Evolutionary conservation across 2,329 filamentous ascomycete species (phyloP).

Genomic region (Pseudohalonectria lignicola): DNA sequence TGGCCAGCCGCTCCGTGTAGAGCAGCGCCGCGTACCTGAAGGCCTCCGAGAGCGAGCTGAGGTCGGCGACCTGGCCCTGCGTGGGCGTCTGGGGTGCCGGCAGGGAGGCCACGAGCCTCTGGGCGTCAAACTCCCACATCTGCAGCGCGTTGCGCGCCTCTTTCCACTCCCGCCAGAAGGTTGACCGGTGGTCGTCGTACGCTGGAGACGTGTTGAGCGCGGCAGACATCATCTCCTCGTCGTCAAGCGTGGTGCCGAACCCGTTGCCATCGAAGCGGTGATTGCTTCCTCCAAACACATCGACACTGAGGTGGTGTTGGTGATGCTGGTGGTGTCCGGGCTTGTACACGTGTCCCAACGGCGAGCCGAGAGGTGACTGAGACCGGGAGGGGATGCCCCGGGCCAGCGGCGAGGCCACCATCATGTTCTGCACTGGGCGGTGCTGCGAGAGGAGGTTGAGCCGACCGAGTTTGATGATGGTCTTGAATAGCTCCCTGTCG

Average conservation of each 20-base stretch:
- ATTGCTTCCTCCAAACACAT: conserved; percentile 13
- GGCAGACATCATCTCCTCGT: conserved; percentile 37
- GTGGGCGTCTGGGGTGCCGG: conserved; percentile 27
- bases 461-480: conserved; percentile 72
- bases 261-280: conserved; percentile 55
- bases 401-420: conserved; percentile 10
- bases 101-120: conserved; percentile 37
- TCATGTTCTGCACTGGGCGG: conserved; percentile 35
- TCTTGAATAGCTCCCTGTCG: conserved; percentile 76
- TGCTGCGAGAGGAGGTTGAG: conserved; percentile 75
- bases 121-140: conserved; percentile 65
- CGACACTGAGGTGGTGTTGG: conserved; percentile 10
- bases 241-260: conserved; percentile 44
- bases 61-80: conserved; percentile 56
- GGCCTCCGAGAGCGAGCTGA: conserved; percentile 75
- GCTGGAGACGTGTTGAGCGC: conserved; percentile 28
- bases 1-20: conserved; percentile 79
- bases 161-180: conserved; percentile 84
- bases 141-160: conserved; percentile 66
- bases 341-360: conserved; percentile 30
- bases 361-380: conserved; percentile 28
- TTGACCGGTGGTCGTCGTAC: conserved; percentile 47
- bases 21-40: conserved; percentile 84
- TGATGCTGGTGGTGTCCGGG: conserved; percentile 17
- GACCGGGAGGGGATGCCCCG: conserved; percentile 16